A percentile compares a stretch with the other conserved stretches of the same genome.
phyloP scores from a whole-genome alignment of 768 basidiomycete genomes.

The Mycena haematopus region DNA sequence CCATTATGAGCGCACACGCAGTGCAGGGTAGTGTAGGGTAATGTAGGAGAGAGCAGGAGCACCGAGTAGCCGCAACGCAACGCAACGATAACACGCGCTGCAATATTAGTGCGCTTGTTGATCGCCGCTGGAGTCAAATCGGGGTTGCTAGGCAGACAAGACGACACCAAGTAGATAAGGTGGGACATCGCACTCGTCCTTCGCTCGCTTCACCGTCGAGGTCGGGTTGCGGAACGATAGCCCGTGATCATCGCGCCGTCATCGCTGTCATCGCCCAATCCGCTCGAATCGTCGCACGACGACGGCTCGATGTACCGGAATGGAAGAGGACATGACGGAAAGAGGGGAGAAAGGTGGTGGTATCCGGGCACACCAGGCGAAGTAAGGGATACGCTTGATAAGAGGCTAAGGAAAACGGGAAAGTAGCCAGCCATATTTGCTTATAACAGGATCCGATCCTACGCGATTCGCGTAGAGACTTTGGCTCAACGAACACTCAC shows the following conservation, averaged over 20 bases:
- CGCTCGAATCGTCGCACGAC: neutral
- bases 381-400: too few species aligned
- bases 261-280: neutral
- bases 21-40: neutral
- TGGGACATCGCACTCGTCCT: neutral
- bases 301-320: neutral
- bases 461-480: too few species aligned
- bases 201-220: neutral
- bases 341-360: neutral
- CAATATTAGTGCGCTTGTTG: neutral
- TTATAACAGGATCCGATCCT: too few species aligned
- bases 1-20: neutral
- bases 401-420: too few species aligned
- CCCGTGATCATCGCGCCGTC: too few species aligned
- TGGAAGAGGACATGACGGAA: neutral
- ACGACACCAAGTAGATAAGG: neutral
- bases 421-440: too few species aligned
- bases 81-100: neutral
- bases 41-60: neutral
- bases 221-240: neutral
- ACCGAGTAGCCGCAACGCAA: too few species aligned
- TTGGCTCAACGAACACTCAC: too few species aligned
- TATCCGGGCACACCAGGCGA: too few species aligned
- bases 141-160: neutral
- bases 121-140: neutral